These are phyloP conservation scores for Paecilomyces niveus DNA, from an alignment of 2,329 filamentous ascomycete species.

Conservation along the genomic window DNA sequence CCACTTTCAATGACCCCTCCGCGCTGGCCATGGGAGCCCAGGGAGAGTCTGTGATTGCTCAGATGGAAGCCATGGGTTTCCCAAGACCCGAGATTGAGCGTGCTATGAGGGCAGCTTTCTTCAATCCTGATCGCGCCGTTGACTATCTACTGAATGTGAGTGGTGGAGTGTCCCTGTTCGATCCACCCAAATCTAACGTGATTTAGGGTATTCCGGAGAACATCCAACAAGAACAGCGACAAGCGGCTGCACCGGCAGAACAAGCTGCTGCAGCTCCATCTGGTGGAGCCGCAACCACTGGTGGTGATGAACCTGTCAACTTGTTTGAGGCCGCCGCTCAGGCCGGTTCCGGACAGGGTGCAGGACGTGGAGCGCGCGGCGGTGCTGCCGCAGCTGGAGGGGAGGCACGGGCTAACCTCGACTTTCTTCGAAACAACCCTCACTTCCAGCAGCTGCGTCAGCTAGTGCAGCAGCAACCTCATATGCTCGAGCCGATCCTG, in stretches of 20 bases:
- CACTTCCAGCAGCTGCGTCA: constrained; percentile 98
- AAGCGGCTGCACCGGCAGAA: constrained; percentile 39
- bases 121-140: constrained; percentile 93
- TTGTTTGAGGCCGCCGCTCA: constrained; percentile 90
- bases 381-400: constrained; percentile 45
- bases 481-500: constrained; percentile 97
- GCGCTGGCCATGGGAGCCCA: constrained; percentile 81
- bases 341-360: constrained; percentile 48
- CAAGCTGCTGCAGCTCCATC: constrained; percentile 33
- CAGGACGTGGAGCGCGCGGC: constrained; percentile 33
- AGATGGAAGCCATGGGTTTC: constrained; percentile 98
- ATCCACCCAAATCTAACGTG: constrained; percentile 3
- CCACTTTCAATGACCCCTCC: constrained; percentile 62
- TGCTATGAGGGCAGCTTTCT: constrained; percentile 93
- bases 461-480: constrained; percentile 93
- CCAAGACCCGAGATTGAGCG: constrained; percentile 79
- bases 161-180: constrained; percentile 11
- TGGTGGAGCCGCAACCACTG: constrained; percentile 26
- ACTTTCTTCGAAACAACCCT: constrained; percentile 89
- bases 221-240: constrained; percentile 63
- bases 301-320: constrained; percentile 63
- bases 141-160: constrained; percentile 86
- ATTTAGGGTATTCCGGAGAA: constrained; percentile 84
- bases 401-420: constrained; percentile 66
- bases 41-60: constrained; percentile 72